Conservation (phyloP, 139 green algal species). For the Ulvella scutata region DNA sequence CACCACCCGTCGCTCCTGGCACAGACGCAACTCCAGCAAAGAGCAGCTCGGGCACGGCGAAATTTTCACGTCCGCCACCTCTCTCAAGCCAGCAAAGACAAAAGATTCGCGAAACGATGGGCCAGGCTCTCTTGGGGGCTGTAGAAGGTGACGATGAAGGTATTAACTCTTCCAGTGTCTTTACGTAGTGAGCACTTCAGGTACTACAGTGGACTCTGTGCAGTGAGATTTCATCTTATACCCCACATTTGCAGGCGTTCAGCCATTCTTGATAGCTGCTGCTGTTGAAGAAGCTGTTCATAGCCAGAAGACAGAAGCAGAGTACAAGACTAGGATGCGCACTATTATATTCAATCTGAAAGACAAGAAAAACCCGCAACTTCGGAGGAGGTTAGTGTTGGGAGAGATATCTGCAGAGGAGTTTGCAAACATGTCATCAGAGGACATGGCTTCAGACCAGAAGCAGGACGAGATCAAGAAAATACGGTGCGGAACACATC, state of each 20-base stretch:
- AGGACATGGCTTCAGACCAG: conserved; percentile 81
- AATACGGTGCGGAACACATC: conserved; percentile 52
- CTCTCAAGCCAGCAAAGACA: no score
- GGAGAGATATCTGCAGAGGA: conserved; percentile 26
- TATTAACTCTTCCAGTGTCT: background rate
- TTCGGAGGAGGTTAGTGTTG: conserved; percentile 35
- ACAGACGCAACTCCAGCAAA: no score
- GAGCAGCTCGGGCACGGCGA: no score
- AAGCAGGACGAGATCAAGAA: conserved; percentile 52
- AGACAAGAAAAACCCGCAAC: conserved; percentile 71
- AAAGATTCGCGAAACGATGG: background rate
- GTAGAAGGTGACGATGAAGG: background rate
- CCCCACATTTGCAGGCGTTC: background rate
- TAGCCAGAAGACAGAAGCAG: conserved; percentile 30
- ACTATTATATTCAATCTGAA: conserved; percentile 92
- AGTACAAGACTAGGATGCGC: conserved; percentile 88
- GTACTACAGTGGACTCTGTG: background rate
- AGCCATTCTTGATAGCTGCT: conserved; percentile 10
- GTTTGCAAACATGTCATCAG: conserved; percentile 59
- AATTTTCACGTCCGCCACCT: no score
- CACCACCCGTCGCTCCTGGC: no score
- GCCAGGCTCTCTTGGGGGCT: background rate
- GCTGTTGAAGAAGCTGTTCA: conserved; percentile 38
- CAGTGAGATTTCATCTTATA: background rate
- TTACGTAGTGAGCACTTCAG: background rate